Evolutionary conservation across 495 filamentous ascomycete genomes (phyloP).

Genomic region (Evansstolkia leycettana): DNA sequence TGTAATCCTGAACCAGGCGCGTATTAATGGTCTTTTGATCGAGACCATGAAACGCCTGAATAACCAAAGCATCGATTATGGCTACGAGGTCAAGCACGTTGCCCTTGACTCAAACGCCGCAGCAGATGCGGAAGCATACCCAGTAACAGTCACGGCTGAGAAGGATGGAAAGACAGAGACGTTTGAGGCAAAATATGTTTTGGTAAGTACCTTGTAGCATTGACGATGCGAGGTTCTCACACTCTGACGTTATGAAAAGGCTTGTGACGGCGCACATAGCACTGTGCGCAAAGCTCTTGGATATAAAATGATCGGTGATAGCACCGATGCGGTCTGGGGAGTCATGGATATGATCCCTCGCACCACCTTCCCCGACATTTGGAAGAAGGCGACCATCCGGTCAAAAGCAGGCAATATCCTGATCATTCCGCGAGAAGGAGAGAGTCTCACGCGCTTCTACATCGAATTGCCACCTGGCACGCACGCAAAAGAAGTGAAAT

Average conservation of each 20-base stretch:
- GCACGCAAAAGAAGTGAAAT: conserved; percentile 9
- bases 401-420: conserved; percentile 49
- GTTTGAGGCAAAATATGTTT: conserved; percentile 54
- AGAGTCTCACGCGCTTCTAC: conserved; percentile 48
- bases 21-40: conserved; percentile 53
- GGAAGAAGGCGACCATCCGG: conserved; percentile 49
- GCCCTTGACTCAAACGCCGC: conserved; percentile 33
- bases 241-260: conserved; percentile 7
- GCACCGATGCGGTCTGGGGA: conserved; percentile 49
- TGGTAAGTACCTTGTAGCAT: too few relatives aligned
- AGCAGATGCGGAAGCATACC: conserved; percentile 32
- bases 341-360: conserved; percentile 50
- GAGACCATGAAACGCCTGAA: conserved; percentile 33
- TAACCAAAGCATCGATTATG: conserved; percentile 46
- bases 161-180: conserved; percentile 37
- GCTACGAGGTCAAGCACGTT: conserved; percentile 41
- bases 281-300: conserved; percentile 44
- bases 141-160: conserved; percentile 40
- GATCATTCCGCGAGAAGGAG: conserved; percentile 55
- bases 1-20: conserved; percentile 67
- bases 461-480: conserved; percentile 48
- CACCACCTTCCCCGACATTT: conserved; percentile 55
- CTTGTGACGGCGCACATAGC: conserved; percentile 50
- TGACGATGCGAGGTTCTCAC: too few relatives aligned
- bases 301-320: conserved; percentile 41